Evolutionary conservation across 2,329 filamentous ascomycete genomes (phyloP), one percentile per base, ranked within the genome.

Genomic region (Cytospora mali): DNA sequence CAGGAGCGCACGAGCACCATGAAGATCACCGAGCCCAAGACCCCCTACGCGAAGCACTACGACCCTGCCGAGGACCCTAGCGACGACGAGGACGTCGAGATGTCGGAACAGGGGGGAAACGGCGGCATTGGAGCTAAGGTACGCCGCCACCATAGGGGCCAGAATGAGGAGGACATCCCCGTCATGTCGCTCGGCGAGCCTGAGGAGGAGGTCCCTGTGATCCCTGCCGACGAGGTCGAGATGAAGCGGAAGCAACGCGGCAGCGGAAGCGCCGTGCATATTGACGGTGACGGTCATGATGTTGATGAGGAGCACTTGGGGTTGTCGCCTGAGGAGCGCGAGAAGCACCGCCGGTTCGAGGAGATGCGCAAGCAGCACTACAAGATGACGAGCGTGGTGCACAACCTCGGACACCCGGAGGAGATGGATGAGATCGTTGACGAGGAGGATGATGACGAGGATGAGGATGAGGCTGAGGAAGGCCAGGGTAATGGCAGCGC

Each of bases 11-110:
- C 88, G 64, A 89, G 90, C 66, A 97, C 93, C 64, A 99, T 99
- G 95, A 99, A 98, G 83, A 99, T 99, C 68, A 91, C 93, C 69
- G 95, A 99, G 80, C 95, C 95, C 66, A 99, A 99, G 83, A 99
- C 95, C 9, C 95, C 95, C 5, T 99, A 94, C 75, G 95, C 92
- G 39, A 90, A 89, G 72, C 92, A 93, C 72, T 97, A 97, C 76
- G 91, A 98, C 72, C 93, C 93, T 5, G 75, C 87, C 49, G 92
- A 97, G 72, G 94, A 98, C 67, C 92, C 92, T 57, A 90, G 89
- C 35, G 92, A 95, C 67, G 89, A 96, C 71, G 87, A 89, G 5
- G 83, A 90, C 61, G 90, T 42, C 39, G 39, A 42, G 18, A 42
- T 42, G 39, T 18, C 35, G 13, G 16, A 6, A 6, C 3, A n/a